Base-by-base conservation (phyloP, 129 eudicot genomes). In the carrot (Daucus carota) region DNA sequence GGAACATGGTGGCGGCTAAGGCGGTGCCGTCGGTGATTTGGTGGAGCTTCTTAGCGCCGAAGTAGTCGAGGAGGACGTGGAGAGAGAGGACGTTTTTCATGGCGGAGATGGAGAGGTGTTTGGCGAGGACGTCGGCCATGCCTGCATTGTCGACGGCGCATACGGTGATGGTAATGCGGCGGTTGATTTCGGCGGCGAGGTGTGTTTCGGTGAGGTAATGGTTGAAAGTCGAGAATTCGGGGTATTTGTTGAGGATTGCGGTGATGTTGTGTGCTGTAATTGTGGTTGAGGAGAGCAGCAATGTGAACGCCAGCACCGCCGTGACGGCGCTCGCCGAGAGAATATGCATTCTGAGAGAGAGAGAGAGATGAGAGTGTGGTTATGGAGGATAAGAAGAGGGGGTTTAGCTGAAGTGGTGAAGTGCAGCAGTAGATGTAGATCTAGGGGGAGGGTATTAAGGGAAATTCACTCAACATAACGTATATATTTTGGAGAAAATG, bases 31-130 rank as follows among this genome's bases (percentile, higher is more conserved):
- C 83, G 41, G 90, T 86, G 73, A 94, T 89, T 63, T 94, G 92
- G 83, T 94, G 98, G 48, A 94, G 97, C 73, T 94, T 94, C 40
- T 91, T 87, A 31, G 93, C 92, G 68, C 96, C 96, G 77, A 89
- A 94, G 73, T 94, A 94, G 81, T 94, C 98, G 3, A 94, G 89
- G 29, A 94, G 80, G 47, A 94, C 89, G 77, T 94, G 98, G 60
- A 94, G 81, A 4, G 97, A 87, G 66, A 94, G 82, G 10, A 94
- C 84, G 60, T 94, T 89, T 47, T 87, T 87, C 74, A 94, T 77
- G 2, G 91, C 79, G 84, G 63, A 75, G 74, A 91, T 76, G 22
- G 96, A 73, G 48, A 79, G 87, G 75, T 87, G 90, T 33, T 86
- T 83, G 41, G 82, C 13, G 70, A 87, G 83, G 8, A 94, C 90